Evolutionary conservation across 306 rosid species (phyloP).

Genomic region (Acacia confusa): DNA sequence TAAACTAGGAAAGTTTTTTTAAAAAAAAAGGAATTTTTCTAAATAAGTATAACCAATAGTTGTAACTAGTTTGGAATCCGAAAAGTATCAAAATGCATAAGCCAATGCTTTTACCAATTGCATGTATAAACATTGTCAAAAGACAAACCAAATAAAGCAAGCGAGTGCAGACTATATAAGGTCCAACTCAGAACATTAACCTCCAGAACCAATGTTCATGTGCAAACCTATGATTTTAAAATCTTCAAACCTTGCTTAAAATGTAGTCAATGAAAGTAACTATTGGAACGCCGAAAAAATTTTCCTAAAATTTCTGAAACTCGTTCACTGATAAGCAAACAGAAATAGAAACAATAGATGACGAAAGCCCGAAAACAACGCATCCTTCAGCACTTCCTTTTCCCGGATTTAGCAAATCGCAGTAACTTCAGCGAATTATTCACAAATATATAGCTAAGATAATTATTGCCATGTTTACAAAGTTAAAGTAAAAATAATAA

Average conservation of each 20-base stretch:
- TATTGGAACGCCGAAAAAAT: slow-evolving; percentile 16
- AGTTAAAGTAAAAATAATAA: background rate
- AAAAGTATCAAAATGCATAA: background rate
- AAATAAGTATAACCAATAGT: background rate
- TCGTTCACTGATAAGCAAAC: slow-evolving; percentile 17
- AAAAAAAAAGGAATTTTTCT: background rate
- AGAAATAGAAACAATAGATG: slow-evolving; percentile 13
- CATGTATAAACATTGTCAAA: slow-evolving; percentile 25
- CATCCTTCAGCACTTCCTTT: slow-evolving; percentile 8
- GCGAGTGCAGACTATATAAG: background rate
- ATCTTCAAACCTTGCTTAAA: slow-evolving; percentile 35
- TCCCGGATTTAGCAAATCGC: background rate
- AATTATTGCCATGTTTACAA: background rate
- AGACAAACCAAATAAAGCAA: slow-evolving; percentile 27
- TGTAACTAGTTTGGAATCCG: background rate
- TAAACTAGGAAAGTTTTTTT: slow-evolving; percentile 1
- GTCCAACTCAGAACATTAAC: slow-evolving; percentile 15
- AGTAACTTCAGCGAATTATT: slow-evolving; percentile 24
- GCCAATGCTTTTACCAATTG: background rate
- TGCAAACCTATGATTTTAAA: slow-evolving; percentile 13
- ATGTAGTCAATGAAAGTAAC: slow-evolving; percentile 32
- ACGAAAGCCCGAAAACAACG: background rate
- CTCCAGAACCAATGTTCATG: slow-evolving; percentile 28
- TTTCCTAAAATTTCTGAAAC: slow-evolving; percentile 8
- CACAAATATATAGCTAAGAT: background rate